Conservation (phyloP, 2,329 filamentous ascomycete genomes). For the Chrysoporthe cubensis region DNA sequence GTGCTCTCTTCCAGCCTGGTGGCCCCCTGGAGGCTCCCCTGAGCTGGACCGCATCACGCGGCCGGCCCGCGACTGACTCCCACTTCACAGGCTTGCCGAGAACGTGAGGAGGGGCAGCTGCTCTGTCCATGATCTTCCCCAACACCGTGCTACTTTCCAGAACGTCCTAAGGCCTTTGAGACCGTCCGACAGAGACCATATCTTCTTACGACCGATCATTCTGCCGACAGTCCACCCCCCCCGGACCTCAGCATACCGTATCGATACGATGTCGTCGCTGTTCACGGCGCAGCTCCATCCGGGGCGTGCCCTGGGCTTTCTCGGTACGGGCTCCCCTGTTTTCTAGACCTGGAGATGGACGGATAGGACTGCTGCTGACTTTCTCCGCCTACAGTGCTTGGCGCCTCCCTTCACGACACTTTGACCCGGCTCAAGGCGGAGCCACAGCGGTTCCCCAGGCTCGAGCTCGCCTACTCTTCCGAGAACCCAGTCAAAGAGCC, state of each 20-base stretch:
- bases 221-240: not conserved
- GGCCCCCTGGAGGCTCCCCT: slow-evolving; percentile 6
- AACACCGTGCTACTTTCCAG: slow-evolving; percentile 10
- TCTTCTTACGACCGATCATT: not conserved
- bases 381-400: slow-evolving; percentile 65
- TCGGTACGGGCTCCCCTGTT: slow-evolving; percentile 41
- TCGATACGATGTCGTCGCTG: slow-evolving; percentile 42
- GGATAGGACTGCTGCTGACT: slow-evolving; percentile 16
- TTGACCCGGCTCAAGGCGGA: slow-evolving; percentile 87
- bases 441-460: slow-evolving; percentile 77
- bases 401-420: slow-evolving; percentile 88
- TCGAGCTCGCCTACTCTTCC: slow-evolving; percentile 83
- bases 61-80: slow-evolving; percentile 19
- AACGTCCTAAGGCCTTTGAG: not conserved
- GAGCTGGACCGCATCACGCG: slow-evolving; percentile 24
- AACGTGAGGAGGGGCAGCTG: not conserved
- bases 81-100: not conserved
- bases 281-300: slow-evolving; percentile 68
- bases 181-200: not conserved
- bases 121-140: not conserved
- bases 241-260: not conserved
- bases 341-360: not conserved
- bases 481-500: slow-evolving; percentile 74
- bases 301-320: slow-evolving; percentile 67
- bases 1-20: slow-evolving; percentile 5